A percentile compares a stretch with the other conserved stretches of the same genome.
Conservation (phyloP, 768 basidiomycete genomes). For the Harrya chromipes region DNA sequence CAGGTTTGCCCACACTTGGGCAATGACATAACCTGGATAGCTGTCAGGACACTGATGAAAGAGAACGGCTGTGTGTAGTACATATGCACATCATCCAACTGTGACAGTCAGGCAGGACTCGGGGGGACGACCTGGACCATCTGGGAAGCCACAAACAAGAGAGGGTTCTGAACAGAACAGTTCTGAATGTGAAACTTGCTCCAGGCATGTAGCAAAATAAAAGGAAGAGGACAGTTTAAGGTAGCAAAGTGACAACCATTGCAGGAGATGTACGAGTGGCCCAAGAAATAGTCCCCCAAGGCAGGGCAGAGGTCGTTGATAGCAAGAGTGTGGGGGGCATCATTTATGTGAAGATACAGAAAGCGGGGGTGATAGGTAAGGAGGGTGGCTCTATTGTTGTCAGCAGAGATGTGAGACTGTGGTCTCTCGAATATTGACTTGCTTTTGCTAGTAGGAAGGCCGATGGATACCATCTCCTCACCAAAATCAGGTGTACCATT, state of each 20-base stretch:
- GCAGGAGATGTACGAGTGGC: neutral
- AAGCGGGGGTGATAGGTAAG: neutral
- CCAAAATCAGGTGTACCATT: no score
- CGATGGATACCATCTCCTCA: no score
- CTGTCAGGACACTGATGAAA: no score
- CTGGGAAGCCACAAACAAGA: neutral
- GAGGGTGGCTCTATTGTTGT: neutral
- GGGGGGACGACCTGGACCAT: slow-evolving; percentile 9
- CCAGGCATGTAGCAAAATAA: slow-evolving; percentile 3
- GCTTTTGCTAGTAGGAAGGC: neutral
- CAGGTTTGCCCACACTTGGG: no score
- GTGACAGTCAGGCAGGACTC: no score
- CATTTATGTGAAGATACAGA: neutral
- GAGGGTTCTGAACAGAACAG: neutral
- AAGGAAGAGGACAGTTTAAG: neutral
- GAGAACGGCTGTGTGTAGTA: no score
- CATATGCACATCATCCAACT: no score
- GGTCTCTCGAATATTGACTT: neutral
- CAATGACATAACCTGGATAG: no score
- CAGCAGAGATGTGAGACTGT: neutral
- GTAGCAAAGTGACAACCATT: neutral
- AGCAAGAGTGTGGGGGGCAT: neutral
- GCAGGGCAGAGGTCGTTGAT: slow-evolving; percentile 6
- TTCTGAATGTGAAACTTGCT: slow-evolving; percentile 4
- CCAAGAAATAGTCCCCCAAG: slow-evolving; percentile 1